Percentiles rank a stretch among this genome's conserved stretches.
Evolutionary conservation across 2,329 filamentous ascomycete species (phyloP).

Genomic region (Trichoderma citrinoviride): DNA sequence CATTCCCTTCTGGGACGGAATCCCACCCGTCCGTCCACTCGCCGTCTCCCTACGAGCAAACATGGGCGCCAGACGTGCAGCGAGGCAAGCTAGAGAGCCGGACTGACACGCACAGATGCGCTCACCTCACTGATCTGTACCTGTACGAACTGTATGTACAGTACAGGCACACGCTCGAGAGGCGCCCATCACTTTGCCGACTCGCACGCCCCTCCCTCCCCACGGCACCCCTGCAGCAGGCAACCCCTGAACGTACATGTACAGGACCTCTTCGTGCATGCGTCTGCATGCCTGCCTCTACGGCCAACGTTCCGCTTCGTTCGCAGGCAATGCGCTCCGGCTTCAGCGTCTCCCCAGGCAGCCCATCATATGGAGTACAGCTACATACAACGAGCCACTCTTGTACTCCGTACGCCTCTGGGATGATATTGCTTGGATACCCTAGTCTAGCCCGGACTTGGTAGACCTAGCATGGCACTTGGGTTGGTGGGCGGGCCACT

Average conservation of each 20-base stretch:
- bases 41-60: conserved; percentile 11
- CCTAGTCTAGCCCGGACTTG: conserved; percentile 18
- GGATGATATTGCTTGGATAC: conserved; percentile 20
- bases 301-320: conserved; percentile 22
- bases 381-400: conserved; percentile 14
- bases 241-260: conserved; percentile 18
- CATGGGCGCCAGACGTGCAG: conserved; percentile 20
- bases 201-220: conserved; percentile 12
- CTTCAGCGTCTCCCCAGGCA: neutral
- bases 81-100: conserved; percentile 5
- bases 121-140: neutral
- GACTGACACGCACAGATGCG: conserved; percentile 12
- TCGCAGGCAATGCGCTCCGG: conserved; percentile 19
- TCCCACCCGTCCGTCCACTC: conserved; percentile 13
- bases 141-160: neutral
- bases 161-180: conserved; percentile 6
- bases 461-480: conserved; percentile 11
- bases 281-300: conserved; percentile 15
- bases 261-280: conserved; percentile 22
- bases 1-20: conserved; percentile 21
- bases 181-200: conserved; percentile 10
- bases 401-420: conserved; percentile 20
- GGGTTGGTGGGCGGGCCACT: conserved; percentile 13
- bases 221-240: conserved; percentile 14
- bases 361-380: conserved; percentile 1